Base-by-base conservation (phyloP, 345 rosid genomes). In the Moricandia arvensis region DNA sequence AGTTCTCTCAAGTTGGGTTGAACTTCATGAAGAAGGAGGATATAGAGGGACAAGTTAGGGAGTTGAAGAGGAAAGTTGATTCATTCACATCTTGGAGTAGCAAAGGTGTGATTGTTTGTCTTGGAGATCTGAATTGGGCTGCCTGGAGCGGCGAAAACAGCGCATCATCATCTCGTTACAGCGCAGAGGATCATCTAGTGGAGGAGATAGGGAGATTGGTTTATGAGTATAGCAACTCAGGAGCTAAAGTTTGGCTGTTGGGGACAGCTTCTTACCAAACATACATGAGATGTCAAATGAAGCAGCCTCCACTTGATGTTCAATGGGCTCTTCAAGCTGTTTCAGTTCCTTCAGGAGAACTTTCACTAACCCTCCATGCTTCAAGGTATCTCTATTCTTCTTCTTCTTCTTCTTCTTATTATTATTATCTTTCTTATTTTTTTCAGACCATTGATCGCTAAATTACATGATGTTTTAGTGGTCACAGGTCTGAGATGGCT, bases 291-390 rank as follows among this genome's bases (percentile, higher is more conserved):
- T 89, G 97, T 73, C 95, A 90, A 66, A 89, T 86, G 91, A 89
- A 83, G 72, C 93, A 86, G 66, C 97, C 95, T 79, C 81, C 91
- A 66, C 88, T 93, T 71, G 98, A 93, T 77, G 74, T 76, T 63
- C 90, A 89, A 59, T 93, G 98, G 98, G 81, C 82, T 65, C 86
- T 90, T 78, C 93, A 89, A 80, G 88, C 93, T 72, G 91, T 93
- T 72, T 87, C 97, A 8, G 77, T 90, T 82, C 98, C 97, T 15
- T 85, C 97, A 12, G 88, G 86, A 63, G 98, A 87, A 59, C 90
- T 93, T 79, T 88, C 85, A 12, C 71, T 93, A 79, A 86, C 88
- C 71, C 96, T 93, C 75, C 91, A 88, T 73, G 85, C 84, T 78
- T 77, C 97, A 72, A 87, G 97, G 97, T 89, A 72, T 54, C 38